Evolutionary conservation across 345 rosid species (phyloP), one percentile per base, ranked within the genome.

Genomic region (Melaleuca quinquenervia): DNA sequence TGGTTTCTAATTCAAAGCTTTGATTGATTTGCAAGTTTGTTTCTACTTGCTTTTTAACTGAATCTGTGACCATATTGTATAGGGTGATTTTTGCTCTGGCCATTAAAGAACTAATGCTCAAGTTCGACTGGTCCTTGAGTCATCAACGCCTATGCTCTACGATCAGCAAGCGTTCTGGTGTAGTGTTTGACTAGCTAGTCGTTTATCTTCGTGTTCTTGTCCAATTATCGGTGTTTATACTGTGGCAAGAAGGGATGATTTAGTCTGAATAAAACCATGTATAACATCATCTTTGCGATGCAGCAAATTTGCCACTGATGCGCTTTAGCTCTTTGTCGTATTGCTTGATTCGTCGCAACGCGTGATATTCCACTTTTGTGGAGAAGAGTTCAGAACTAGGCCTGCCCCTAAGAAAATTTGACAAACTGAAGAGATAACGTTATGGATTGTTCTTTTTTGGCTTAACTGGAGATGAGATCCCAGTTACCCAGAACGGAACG

Each of bases 31-130:
- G 13, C 24, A 8, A 70, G 48, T 70, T 70, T 20, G 75, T 50
- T 22, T 22, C 52, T 18, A 56, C 15, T 55, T 56, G 41, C 11
- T 14, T 56, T 55, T 50, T 84, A 2, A 84, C 41, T 32, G 48
- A 29, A 6, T 53, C 11, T 45, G 41, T n/a, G 29, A 90, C 90
- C 93, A 90, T 74, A 89, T 90, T 70, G 74, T 83, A 93, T 85
- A 92, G 91, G 87, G 84, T 70, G 82, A 91, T 84, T 49, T 49
- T 50, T 27, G 48, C 54, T 60, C 75, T 62, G 51, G 10, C 56
- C 49, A 60, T 56, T 20, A 36, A 45, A 75, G 80, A 24, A 22
- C 85, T 24, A 18, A 60, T 48, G 26, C 70, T 84, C 51, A 62
- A 64, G 76, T 21, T 53, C 8, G 56, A 21, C 56, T 7, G 56